Evolutionary conservation across 2,329 filamentous ascomycete species (phyloP).

Genomic region (Colletotrichum limetticola): DNA sequence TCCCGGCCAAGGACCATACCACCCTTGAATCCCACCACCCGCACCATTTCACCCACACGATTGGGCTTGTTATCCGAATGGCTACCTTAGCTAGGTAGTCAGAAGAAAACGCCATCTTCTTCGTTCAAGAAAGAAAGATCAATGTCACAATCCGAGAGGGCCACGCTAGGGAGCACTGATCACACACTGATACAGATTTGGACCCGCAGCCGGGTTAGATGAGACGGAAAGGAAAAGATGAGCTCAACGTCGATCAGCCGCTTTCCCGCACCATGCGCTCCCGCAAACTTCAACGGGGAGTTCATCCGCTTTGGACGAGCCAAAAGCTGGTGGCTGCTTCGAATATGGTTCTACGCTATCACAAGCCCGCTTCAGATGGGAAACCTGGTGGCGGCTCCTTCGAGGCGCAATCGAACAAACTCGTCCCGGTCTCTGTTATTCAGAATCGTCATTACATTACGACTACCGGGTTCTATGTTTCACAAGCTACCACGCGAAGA

Average conservation of each 20-base stretch:
- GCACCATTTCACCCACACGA: neutral
- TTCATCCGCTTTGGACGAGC: neutral
- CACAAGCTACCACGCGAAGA: neutral
- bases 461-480: neutral
- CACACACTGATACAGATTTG: neutral
- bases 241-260: neutral
- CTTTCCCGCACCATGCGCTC: neutral
- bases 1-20: neutral
- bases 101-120: conserved; percentile 4
- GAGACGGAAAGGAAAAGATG: neutral
- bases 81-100: neutral
- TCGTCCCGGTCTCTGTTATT: neutral
- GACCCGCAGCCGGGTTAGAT: neutral
- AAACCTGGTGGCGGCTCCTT: neutral
- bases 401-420: neutral
- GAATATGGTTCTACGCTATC: neutral
- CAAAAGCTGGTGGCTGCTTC: neutral
- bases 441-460: conserved; percentile 23
- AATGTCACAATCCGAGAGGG: neutral
- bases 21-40: neutral
- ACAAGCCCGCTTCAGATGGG: neutral
- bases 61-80: neutral
- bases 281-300: neutral
- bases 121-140: neutral
- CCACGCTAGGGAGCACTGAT: neutral